These are phyloP conservation scores for Globisporangium apiculatum DNA, from an alignment of 352 stramenopile species.

Conservation along the genomic window DNA sequence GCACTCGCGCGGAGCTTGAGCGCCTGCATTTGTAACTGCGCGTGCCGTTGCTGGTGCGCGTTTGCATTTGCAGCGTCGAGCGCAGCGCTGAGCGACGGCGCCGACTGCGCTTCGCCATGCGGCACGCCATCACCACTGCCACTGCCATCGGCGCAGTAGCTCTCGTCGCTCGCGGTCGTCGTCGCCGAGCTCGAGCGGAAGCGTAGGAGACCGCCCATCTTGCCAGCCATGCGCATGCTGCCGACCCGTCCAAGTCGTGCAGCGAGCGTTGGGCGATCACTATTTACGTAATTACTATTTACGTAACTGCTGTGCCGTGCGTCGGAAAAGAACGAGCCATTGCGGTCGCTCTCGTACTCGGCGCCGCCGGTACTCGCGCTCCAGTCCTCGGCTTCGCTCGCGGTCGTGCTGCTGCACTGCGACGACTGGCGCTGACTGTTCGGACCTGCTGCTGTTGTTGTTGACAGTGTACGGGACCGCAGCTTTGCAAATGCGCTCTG, in stretches of 20 bases:
- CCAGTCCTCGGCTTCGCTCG: slow-evolving; percentile 17
- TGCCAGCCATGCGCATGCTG: slow-evolving; percentile 23
- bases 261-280: slow-evolving; percentile 17
- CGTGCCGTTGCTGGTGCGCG: slow-evolving; percentile 8
- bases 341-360: slow-evolving; percentile 13
- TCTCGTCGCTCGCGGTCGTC: slow-evolving; percentile 48
- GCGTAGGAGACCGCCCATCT: slow-evolving; percentile 24
- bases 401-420: background rate
- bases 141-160: slow-evolving; percentile 18
- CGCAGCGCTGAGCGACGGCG: slow-evolving; percentile 9
- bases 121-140: slow-evolving; percentile 13
- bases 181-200: slow-evolving; percentile 44
- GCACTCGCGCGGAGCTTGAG: slow-evolving; percentile 27
- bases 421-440: too few species aligned
- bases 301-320: slow-evolving; percentile 6
- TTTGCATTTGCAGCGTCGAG: slow-evolving; percentile 11
- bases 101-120: slow-evolving; percentile 10
- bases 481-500: slow-evolving; percentile 14
- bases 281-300: slow-evolving; percentile 4
- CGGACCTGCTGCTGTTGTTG: background rate
- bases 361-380: slow-evolving; percentile 50
- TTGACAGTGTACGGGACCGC: slow-evolving; percentile 13
- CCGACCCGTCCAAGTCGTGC: slow-evolving; percentile 19
- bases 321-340: background rate
- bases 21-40: slow-evolving; percentile 26